Conservation (phyloP, 2,329 filamentous ascomycete species). For the Phialophora chinensis region DNA sequence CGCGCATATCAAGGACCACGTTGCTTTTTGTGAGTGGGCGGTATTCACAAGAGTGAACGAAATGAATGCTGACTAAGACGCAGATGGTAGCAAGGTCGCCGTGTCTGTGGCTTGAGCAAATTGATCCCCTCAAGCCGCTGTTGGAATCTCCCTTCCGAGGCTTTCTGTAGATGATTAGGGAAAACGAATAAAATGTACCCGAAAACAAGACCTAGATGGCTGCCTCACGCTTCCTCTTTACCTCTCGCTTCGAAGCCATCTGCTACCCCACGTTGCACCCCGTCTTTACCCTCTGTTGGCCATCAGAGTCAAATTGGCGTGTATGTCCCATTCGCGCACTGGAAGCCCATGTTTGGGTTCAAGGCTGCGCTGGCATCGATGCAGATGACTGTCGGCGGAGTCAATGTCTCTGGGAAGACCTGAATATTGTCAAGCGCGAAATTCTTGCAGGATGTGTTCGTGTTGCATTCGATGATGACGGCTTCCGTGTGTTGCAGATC, state of each 20-base stretch:
- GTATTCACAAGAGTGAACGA: neutral
- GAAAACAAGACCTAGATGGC: neutral
- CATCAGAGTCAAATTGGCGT: conserved; percentile 19
- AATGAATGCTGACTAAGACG: neutral
- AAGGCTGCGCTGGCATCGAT: conserved; percentile 45
- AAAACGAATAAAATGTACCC: neutral
- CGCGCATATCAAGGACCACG: conserved; percentile 59
- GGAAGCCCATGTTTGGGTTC: conserved; percentile 46
- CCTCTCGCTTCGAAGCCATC: neutral
- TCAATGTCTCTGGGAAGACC: conserved; percentile 43
- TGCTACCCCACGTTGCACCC: neutral
- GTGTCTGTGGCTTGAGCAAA: conserved; percentile 25
- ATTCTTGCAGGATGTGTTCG: conserved; percentile 47
- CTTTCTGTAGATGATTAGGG: neutral
- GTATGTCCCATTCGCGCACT: conserved; percentile 47
- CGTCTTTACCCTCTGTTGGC: neutral
- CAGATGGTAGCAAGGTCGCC: conserved; percentile 25
- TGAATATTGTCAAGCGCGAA: conserved; percentile 45
- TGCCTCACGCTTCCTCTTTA: neutral
- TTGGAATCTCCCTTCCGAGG: neutral
- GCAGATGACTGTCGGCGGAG: conserved; percentile 44
- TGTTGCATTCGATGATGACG: conserved; percentile 53
- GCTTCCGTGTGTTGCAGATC: conserved; percentile 50
- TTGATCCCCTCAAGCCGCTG: neutral
- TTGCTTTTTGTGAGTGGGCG: conserved; percentile 62